A percentile compares a stretch with the other conserved stretches of the same genome.
Conservation (phyloP, 148 eudicot species). For the Rheum nobile region DNA sequence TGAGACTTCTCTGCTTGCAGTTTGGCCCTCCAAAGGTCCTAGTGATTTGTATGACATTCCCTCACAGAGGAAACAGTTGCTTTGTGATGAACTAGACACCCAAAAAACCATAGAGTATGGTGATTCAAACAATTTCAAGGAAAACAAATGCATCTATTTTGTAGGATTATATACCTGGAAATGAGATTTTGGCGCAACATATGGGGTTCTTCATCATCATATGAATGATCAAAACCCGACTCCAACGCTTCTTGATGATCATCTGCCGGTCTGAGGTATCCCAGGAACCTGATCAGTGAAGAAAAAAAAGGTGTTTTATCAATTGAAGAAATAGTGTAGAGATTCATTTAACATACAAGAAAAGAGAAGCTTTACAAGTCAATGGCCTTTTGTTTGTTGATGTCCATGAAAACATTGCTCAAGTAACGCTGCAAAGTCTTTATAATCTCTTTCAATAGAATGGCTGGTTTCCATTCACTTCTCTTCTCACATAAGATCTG, state of each 20-base stretch:
- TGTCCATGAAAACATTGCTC: slow-evolving; percentile 58
- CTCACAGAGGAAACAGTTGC: not conserved
- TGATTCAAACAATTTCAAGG: not conserved
- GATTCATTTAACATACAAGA: no score
- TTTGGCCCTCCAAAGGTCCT: not conserved
- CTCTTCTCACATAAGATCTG: slow-evolving; percentile 54
- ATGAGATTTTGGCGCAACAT: not conserved
- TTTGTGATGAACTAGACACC: not conserved
- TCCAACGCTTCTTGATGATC: not conserved
- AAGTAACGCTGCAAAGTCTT: slow-evolving; percentile 54
- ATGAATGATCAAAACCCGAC: not conserved
- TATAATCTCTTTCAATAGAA: slow-evolving; percentile 50
- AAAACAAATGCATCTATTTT: not conserved
- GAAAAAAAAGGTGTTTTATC: not conserved
- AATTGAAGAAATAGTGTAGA: no score
- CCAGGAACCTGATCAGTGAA: not conserved
- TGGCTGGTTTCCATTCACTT: slow-evolving; percentile 63
- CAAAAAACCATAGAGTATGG: not conserved
- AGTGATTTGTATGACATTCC: slow-evolving; percentile 1
- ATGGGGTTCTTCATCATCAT: not conserved
- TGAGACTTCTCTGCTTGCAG: not conserved
- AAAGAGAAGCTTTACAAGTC: slow-evolving; percentile 33
- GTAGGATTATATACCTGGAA: not conserved
- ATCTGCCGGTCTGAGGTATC: not conserved
- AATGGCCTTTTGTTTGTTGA: slow-evolving; percentile 49